Conservation (phyloP, 129 eudicot species). For the Calendula officinalis region DNA sequence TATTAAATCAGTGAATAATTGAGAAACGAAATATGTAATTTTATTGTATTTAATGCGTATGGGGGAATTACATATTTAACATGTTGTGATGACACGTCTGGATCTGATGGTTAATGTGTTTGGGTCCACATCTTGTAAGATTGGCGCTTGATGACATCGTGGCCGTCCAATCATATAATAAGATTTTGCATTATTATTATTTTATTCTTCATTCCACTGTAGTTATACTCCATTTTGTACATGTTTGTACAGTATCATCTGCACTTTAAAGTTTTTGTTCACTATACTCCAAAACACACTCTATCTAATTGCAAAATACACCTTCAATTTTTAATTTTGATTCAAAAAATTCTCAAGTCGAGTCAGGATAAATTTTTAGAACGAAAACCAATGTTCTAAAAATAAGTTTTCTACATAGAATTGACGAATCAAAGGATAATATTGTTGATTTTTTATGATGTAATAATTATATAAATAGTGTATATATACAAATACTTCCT, state of each 20-base stretch:
- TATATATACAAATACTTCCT: too few relatives aligned
- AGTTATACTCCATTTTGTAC: constrained; percentile 4
- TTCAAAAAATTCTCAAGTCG: not conserved
- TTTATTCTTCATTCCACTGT: constrained; percentile 20
- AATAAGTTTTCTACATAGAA: too few relatives aligned
- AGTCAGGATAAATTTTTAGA: not conserved
- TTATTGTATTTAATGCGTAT: not conserved
- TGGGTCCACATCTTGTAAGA: constrained; percentile 9
- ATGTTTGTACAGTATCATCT: constrained; percentile 16
- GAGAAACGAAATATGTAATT: not conserved
- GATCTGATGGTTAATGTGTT: constrained; percentile 21
- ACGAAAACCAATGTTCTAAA: not conserved
- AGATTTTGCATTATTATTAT: not conserved
- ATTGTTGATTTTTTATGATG: too few relatives aligned
- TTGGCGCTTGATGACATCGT: constrained; percentile 27
- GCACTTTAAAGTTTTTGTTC: not conserved
- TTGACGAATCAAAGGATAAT: too few relatives aligned
- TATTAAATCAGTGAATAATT: not conserved
- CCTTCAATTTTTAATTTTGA: not conserved
- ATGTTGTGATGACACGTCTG: constrained; percentile 7
- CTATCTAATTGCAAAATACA: not conserved
- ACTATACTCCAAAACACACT: constrained; percentile 9
- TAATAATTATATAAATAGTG: too few relatives aligned
- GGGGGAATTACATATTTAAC: not conserved
- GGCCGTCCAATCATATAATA: constrained; percentile 29